Evolutionary conservation across 2,329 filamentous ascomycete species (phyloP), one percentile per base, ranked within the genome.

Genomic region (Hymenoscyphus infarciens): DNA sequence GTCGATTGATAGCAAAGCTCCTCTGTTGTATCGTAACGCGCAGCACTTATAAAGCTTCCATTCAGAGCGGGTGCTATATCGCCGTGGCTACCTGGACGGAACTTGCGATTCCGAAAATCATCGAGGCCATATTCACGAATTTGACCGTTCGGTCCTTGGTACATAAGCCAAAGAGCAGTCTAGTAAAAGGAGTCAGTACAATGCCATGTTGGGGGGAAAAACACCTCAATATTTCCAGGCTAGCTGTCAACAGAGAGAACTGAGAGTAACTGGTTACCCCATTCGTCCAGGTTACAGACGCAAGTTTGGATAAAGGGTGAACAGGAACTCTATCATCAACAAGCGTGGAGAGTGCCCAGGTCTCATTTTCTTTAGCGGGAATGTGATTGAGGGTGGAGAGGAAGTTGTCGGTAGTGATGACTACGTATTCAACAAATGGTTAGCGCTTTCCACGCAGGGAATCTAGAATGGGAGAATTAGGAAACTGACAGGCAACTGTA

Each of bases 221-320:
- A 49, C 27, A 29, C 27, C 27, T 42, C 13, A 42, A 19, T 13
- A 42, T 42, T 42, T 16, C 15, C 39, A 29, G 27, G 6, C 6
- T 29, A 29, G 27, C 27, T 29, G 27, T 6, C 27, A 29, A 29
- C 27, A 29, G 27, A 29, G 27, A 6, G 27, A 29, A 29, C 39
- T 16, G 6, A 52, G 7, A 52, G 25, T 25, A 3, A 10, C 3
- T 13, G 10, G 11, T 52, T 52, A 52, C 45, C 45, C 64, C 64
- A 49, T 66, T 64, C 13, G 64, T 39, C 62, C 62, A 66, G 8
- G 65, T 64, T 1, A 65, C 60, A 15, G 63, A 56, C 13, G 65
- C 42, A 11, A 67, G 39, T 55, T 62, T 59, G 6, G 63, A 62
- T 25, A 45, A 13, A 8, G 60, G 58, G 31, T 63, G 55, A 8